Percentiles rank a stretch among this genome's conserved stretches.
These are phyloP conservation scores for Epicoccum sorghinum DNA, from an alignment of 2,329 filamentous ascomycete species.

Conservation along the genomic window DNA sequence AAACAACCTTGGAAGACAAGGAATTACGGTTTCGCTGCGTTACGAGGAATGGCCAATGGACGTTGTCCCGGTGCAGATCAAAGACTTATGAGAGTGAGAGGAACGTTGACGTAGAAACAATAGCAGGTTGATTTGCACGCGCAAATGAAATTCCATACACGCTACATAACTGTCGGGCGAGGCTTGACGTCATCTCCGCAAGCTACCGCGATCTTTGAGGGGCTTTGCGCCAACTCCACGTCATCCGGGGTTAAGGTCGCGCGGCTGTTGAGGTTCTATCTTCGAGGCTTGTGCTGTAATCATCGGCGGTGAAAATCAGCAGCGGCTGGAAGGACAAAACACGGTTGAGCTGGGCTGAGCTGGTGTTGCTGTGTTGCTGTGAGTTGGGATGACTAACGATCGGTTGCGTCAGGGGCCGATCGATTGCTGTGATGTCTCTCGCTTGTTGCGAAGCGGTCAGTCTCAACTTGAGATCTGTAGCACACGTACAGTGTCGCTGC, in stretches of 20 bases:
- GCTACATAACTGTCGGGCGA: constrained; percentile 13
- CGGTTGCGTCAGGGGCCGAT: constrained; percentile 1
- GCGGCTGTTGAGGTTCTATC: constrained; percentile 5
- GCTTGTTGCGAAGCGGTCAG: constrained; percentile 5
- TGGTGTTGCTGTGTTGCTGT: not conserved
- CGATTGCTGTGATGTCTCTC: constrained; percentile 2
- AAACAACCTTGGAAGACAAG: not conserved
- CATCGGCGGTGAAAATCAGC: not conserved
- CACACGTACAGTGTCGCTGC: not conserved
- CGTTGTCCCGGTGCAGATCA: constrained; percentile 5
- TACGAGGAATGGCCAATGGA: not conserved
- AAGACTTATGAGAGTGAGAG: constrained; percentile 2
- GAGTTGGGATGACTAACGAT: constrained; percentile 3
- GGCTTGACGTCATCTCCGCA: constrained; percentile 18
- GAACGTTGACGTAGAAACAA: constrained; percentile 11
- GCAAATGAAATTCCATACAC: constrained; percentile 18
- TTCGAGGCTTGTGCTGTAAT: not conserved
- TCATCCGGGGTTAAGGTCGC: constrained; percentile 12
- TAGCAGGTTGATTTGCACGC: constrained; percentile 7
- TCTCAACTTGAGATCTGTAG: constrained; percentile 1
- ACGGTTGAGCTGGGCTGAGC: not conserved
- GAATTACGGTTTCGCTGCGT: not conserved
- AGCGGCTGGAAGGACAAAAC: constrained; percentile 6
- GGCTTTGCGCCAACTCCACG: constrained; percentile 12
- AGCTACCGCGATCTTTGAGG: constrained; percentile 13